A percentile compares a stretch with the other conserved stretches of the same genome.
These are phyloP conservation scores for Ganoderma meredithae DNA, from an alignment of 1,284 basidiomycete genomes.

Conservation along the genomic window DNA sequence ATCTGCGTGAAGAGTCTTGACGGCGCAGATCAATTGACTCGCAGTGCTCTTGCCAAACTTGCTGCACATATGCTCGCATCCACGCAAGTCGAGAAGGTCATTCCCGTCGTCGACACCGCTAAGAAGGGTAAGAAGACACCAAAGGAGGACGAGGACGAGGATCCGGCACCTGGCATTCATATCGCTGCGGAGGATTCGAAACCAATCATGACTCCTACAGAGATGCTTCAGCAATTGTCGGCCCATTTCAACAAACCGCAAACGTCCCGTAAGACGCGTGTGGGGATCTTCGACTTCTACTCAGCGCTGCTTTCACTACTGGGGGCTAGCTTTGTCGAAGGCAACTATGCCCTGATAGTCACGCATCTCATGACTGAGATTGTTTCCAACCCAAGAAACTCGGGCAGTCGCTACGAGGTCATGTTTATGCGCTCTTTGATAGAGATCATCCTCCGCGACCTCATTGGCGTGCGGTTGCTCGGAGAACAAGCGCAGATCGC, in stretches of 20 bases:
- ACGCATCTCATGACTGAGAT: constrained; percentile 85
- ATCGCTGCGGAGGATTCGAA: constrained; percentile 68
- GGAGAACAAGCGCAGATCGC: constrained; percentile 93
- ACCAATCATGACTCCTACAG: constrained; percentile 76
- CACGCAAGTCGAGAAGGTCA: constrained; percentile 79
- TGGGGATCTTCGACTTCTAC: constrained; percentile 93
- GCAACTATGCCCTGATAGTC: constrained; percentile 83
- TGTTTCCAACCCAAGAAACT: constrained; percentile 62
- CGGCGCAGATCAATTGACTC: constrained; percentile 83
- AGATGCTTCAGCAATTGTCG: constrained; percentile 87
- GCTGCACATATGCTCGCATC: constrained; percentile 86
- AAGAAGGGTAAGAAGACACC: constrained; percentile 74
- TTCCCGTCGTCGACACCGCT: constrained; percentile 54
- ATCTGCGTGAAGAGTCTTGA: constrained; percentile 84
- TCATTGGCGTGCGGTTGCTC: constrained; percentile 88
- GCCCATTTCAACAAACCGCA: constrained; percentile 81
- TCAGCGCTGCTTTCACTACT: constrained; percentile 79
- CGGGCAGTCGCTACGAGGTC: constrained; percentile 73
- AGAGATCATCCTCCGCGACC: constrained; percentile 81
- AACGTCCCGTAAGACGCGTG: constrained; percentile 73
- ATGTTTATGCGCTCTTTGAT: constrained; percentile 80
- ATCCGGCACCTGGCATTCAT: constrained; percentile 54
- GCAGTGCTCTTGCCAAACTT: constrained; percentile 80
- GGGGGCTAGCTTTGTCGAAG: constrained; percentile 83
- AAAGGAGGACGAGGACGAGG: constrained; percentile 59